These are phyloP conservation scores for Talaromyces rugulosus DNA, from an alignment of 2,329 filamentous ascomycete genomes.

Conservation along the genomic window DNA sequence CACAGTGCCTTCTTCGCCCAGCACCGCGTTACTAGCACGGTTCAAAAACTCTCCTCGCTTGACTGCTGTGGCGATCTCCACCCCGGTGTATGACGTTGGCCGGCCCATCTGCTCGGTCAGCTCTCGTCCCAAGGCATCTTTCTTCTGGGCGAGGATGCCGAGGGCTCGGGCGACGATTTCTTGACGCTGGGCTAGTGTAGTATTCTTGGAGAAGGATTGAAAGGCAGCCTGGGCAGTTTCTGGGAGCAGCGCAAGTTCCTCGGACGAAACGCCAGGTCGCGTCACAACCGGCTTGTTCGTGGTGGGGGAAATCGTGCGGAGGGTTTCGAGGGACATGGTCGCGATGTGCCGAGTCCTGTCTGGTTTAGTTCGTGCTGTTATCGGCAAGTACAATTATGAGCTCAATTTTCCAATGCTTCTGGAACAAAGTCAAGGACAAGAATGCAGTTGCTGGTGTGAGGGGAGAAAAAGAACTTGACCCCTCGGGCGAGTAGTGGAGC, in stretches of 20 bases:
- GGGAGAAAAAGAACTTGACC: not conserved
- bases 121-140: slow-evolving; percentile 78
- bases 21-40: slow-evolving; percentile 72
- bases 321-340: slow-evolving; percentile 51
- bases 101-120: slow-evolving; percentile 93
- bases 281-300: slow-evolving; percentile 82
- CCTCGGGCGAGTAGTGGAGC: not conserved
- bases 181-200: slow-evolving; percentile 69
- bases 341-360: not conserved
- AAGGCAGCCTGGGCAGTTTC: slow-evolving; percentile 71
- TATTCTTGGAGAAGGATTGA: slow-evolving; percentile 71
- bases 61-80: slow-evolving; percentile 79
- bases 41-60: slow-evolving; percentile 81
- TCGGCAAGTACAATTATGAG: not conserved
- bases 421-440: not conserved
- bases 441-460: not conserved
- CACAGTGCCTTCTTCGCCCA: slow-evolving; percentile 62
- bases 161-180: slow-evolving; percentile 77
- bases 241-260: slow-evolving; percentile 69
- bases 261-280: slow-evolving; percentile 66
- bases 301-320: slow-evolving; percentile 81
- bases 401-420: not conserved
- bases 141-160: slow-evolving; percentile 62
- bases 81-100: slow-evolving; percentile 79
- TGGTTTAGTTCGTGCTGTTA: not conserved